phyloP scores from a whole-genome alignment of 768 basidiomycete species.

The Xerocomellus chrysenteron region DNA sequence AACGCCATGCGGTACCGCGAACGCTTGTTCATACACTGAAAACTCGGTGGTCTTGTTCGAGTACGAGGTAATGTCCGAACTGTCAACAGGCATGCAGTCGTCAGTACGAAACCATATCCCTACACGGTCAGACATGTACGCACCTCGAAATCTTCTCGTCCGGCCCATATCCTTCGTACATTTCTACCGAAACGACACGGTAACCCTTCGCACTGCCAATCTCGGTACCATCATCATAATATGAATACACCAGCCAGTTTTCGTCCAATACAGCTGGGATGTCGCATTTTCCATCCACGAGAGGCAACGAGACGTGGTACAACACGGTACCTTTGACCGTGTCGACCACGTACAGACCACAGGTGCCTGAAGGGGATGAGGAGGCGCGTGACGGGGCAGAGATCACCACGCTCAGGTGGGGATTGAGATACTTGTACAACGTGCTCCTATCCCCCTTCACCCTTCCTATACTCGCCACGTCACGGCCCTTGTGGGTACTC shows the following conservation, averaged over 20 bases:
- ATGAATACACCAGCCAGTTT: conserved; percentile 93
- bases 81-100: conserved; percentile 18
- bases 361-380: conserved; percentile 31
- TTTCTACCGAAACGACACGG: conserved; percentile 77
- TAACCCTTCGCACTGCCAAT: conserved; percentile 59
- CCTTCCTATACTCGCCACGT: conserved; percentile 76
- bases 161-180: conserved; percentile 73
- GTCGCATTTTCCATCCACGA: conserved; percentile 49
- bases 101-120: not conserved
- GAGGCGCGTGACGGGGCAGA: conserved; percentile 40
- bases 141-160: conserved; percentile 77
- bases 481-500: conserved; percentile 40
- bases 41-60: conserved; percentile 54
- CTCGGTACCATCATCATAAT: conserved; percentile 62
- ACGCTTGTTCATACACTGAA: conserved; percentile 66
- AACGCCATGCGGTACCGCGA: conserved; percentile 65
- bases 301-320: conserved; percentile 61
- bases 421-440: conserved; percentile 93
- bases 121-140: conserved; percentile 30
- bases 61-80: conserved; percentile 54
- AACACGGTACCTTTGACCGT: conserved; percentile 72
- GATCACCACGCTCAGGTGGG: conserved; percentile 66
- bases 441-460: conserved; percentile 87
- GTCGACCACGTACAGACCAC: conserved; percentile 79
- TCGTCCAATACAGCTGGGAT: conserved; percentile 72